phyloP scores from a whole-genome alignment of 805 yeast genomes.

The Lachancea meyersii region DNA sequence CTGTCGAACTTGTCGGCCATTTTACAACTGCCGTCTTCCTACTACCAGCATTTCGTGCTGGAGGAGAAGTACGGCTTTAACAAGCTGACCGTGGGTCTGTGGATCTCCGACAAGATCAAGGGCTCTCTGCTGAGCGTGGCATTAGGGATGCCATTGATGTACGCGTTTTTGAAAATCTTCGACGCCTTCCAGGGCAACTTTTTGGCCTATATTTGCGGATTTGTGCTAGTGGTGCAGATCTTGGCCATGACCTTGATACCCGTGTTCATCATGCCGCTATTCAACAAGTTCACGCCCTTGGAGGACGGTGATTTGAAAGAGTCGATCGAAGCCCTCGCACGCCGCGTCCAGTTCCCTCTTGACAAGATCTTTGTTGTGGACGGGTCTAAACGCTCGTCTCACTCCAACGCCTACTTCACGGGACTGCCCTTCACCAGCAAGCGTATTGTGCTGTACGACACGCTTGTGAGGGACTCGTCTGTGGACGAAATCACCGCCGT shows the following conservation, averaged over 20 bases:
- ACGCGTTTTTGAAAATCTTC: conserved; percentile 73
- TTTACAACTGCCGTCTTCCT: conserved; percentile 58
- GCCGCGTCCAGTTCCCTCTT: conserved; percentile 74
- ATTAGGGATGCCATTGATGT: conserved; percentile 67
- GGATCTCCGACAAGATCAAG: conserved; percentile 70
- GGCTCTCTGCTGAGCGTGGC: conserved; percentile 44
- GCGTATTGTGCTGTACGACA: conserved; percentile 90
- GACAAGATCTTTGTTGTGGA: conserved; percentile 82
- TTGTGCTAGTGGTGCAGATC: conserved; percentile 65
- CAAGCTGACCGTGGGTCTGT: conserved; percentile 66
- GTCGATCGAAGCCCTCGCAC: conserved; percentile 75
- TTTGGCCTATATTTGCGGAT: conserved; percentile 70
- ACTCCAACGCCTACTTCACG: conserved; percentile 92
- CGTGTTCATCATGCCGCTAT: conserved; percentile 81
- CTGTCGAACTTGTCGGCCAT: conserved; percentile 47
- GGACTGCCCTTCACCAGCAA: conserved; percentile 93
- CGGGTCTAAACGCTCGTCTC: conserved; percentile 95
- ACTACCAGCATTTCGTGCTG: conserved; percentile 76
- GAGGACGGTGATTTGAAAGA: conserved; percentile 83
- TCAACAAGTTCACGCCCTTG: conserved; percentile 85
- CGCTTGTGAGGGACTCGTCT: conserved; percentile 74
- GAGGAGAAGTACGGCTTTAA: conserved; percentile 94
- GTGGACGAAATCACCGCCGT: conserved; percentile 85
- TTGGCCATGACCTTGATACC: conserved; percentile 73
- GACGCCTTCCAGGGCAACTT: conserved; percentile 74